Evolutionary conservation across 2,329 filamentous ascomycete species (phyloP).

Genomic region (Pseudophaeomoniella oleicola): DNA sequence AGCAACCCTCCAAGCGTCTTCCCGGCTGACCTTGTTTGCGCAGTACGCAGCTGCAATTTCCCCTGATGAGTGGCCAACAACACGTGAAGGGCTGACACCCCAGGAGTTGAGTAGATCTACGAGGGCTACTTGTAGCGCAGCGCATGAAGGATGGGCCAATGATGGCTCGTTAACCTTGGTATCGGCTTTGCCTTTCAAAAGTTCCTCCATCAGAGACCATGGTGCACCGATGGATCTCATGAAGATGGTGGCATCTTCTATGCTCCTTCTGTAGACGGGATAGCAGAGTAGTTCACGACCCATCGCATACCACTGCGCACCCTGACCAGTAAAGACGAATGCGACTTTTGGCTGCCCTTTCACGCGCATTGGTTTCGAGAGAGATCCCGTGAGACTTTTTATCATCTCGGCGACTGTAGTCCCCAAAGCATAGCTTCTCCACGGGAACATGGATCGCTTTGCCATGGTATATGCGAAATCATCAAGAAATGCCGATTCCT

Average conservation of each 20-base stretch:
- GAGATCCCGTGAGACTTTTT: background rate
- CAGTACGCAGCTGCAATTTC: constrained; percentile 23
- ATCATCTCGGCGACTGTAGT: too few relatives aligned
- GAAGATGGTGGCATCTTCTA: constrained; percentile 1
- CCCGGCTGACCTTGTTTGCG: constrained; percentile 7
- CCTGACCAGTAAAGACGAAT: constrained; percentile 25
- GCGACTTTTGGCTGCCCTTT: constrained; percentile 8
- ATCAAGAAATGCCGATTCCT: constrained; percentile 1
- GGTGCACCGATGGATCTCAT: constrained; percentile 5
- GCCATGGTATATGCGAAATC: constrained; percentile 3
- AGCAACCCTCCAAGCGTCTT: constrained; percentile 9
- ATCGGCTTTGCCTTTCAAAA: constrained; percentile 3
- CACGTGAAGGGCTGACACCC: constrained; percentile 11
- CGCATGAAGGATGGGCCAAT: constrained; percentile 17
- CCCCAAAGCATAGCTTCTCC: constrained; percentile 4
- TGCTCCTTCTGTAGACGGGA: constrained; percentile 3
- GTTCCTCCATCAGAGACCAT: constrained; percentile 10
- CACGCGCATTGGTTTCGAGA: background rate
- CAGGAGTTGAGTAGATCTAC: constrained; percentile 14
- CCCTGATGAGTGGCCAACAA: constrained; percentile 20
- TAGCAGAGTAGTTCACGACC: constrained; percentile 14
- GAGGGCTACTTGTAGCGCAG: constrained; percentile 19
- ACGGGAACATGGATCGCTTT: constrained; percentile 3
- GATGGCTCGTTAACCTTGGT: constrained; percentile 12
- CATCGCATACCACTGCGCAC: constrained; percentile 22